A percentile compares a stretch with the other conserved stretches of the same genome.
These are phyloP conservation scores for Lanzia echinophila DNA, from an alignment of 2,329 filamentous ascomycete genomes.

Conservation along the genomic window DNA sequence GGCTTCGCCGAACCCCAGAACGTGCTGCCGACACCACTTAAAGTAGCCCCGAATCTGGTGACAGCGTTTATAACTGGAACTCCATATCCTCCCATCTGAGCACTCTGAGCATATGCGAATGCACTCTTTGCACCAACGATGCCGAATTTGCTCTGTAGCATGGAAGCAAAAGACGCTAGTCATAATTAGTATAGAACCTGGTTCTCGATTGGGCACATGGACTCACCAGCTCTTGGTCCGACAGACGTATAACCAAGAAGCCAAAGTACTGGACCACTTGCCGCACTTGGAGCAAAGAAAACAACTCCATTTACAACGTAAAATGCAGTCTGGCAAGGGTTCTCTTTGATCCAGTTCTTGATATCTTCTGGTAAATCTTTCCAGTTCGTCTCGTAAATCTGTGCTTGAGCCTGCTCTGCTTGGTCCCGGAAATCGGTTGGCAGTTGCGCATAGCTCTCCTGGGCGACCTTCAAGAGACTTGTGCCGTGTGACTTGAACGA, in stretches of 20 bases:
- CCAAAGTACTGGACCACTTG: background rate
- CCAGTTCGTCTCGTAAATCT: background rate
- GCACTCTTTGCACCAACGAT: background rate
- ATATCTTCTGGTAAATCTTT: background rate
- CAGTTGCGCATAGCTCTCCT: background rate
- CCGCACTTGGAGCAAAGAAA: background rate
- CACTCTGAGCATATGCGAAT: constrained; percentile 1
- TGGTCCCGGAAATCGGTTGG: background rate
- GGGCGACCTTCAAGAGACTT: background rate
- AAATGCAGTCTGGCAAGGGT: background rate
- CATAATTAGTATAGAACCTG: background rate
- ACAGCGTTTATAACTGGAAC: background rate
- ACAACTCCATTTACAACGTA: background rate
- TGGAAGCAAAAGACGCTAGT: background rate
- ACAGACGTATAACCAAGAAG: background rate
- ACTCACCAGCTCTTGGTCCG: constrained; percentile 1
- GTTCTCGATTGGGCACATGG: no score
- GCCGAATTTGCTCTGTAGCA: background rate
- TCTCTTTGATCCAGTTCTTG: background rate
- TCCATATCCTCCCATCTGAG: constrained; percentile 2
- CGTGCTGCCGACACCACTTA: no score
- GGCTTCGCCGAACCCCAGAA: no score
- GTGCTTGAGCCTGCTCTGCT: background rate
- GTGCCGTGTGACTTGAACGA: background rate
- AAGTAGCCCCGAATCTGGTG: background rate